These are phyloP conservation scores for Entamoeba invadens DNA, from an alignment of 208 protist genomes.

Conservation along the genomic window DNA sequence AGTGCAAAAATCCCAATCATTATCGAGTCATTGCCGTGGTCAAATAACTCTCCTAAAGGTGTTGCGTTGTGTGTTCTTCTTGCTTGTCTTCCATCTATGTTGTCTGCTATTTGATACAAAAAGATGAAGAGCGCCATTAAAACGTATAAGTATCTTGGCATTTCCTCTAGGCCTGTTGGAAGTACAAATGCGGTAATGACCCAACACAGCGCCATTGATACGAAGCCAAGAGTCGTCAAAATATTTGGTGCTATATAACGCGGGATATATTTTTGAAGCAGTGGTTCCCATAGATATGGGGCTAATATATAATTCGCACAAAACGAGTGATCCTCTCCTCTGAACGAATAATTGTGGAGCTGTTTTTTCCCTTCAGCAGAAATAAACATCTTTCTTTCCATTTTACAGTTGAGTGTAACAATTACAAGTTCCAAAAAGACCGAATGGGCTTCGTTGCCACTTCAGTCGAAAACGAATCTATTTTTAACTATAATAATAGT, in stretches of 20 bases:
- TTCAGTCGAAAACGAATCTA: too few relatives aligned
- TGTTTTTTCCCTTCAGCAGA: neutral
- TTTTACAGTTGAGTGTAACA: too few relatives aligned
- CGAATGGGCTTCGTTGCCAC: too few relatives aligned
- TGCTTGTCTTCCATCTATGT: conserved; percentile 8
- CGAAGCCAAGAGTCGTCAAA: neutral
- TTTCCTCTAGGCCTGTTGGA: neutral
- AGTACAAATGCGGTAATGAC: neutral
- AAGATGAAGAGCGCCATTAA: neutral
- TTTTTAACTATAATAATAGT: too few relatives aligned
- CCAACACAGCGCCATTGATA: neutral
- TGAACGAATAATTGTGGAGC: neutral
- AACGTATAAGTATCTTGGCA: neutral
- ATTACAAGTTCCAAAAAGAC: neutral
- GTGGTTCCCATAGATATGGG: neutral
- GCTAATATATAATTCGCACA: neutral
- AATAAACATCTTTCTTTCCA: neutral
- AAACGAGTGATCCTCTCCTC: neutral
- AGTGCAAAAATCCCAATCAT: neutral
- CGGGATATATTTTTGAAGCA: neutral
- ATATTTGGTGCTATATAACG: neutral
- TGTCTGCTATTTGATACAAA: conserved; percentile 3
- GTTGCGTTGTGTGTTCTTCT: neutral
- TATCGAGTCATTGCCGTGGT: neutral
- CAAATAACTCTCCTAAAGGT: neutral